Conservation (phyloP, 78 protist species). For the Chrysochromulina tobinii region DNA sequence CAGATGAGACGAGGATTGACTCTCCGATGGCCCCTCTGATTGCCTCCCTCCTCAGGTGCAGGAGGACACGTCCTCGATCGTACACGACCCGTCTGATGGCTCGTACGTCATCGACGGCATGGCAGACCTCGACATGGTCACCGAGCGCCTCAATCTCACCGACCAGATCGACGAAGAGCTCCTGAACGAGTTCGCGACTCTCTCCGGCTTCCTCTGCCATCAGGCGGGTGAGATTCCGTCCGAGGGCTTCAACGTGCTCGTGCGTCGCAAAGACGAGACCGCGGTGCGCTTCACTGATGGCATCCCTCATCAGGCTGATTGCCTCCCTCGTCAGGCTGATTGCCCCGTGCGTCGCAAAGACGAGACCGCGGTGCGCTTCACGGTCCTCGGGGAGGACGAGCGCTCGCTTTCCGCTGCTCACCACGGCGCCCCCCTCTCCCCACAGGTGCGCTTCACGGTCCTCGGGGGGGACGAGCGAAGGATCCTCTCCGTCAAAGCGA, state of each 20-base stretch:
- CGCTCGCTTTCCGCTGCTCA: not conserved
- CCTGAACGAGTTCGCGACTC: not conserved
- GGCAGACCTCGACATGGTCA: not conserved
- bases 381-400: not conserved
- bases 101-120: not conserved
- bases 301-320: no score
- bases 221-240: not conserved
- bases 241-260: not conserved
- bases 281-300: no score
- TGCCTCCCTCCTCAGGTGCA: no score
- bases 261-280: no score
- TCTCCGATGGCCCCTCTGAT: no score
- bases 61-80: not conserved
- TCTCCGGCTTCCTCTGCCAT: slow-evolving; percentile 15
- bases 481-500: not conserved
- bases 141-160: not conserved
- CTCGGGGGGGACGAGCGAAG: not conserved
- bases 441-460: not conserved
- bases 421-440: no score
- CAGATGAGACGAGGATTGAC: no score
- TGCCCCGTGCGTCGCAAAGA: no score
- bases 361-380: not conserved
- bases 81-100: not conserved
- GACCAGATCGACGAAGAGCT: not conserved
- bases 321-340: no score